phyloP scores from a whole-genome alignment of 2,329 filamentous ascomycete genomes.

The Coniochaeta sp. region DNA sequence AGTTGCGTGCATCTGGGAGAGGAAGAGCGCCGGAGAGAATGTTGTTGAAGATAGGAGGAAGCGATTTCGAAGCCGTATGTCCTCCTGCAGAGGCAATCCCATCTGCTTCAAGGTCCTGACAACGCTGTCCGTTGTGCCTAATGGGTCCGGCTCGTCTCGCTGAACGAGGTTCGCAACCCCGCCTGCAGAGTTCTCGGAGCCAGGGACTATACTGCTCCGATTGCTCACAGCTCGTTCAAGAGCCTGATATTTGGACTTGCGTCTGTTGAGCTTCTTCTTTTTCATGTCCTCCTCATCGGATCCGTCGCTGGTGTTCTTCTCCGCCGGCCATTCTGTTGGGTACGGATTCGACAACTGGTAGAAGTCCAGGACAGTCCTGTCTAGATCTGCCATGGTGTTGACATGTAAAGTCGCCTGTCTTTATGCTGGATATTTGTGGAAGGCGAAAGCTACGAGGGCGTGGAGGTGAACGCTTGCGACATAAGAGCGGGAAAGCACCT shows the following conservation, averaged over 20 bases:
- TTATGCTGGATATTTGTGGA: not conserved
- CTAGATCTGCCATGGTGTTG: constrained; percentile 57
- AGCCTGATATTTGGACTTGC: constrained; percentile 76
- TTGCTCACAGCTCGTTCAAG: constrained; percentile 70
- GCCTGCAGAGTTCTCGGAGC: constrained; percentile 57
- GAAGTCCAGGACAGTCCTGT: constrained; percentile 75
- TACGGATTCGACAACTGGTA: constrained; percentile 77
- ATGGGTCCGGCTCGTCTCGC: constrained; percentile 84
- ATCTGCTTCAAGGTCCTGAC: constrained; percentile 69
- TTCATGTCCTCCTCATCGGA: constrained; percentile 51
- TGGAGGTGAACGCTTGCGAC: not conserved
- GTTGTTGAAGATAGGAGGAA: constrained; percentile 94
- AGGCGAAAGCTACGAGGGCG: not conserved
- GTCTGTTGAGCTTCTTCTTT: constrained; percentile 45
- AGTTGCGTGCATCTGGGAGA: constrained; percentile 83
- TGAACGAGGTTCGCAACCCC: constrained; percentile 73
- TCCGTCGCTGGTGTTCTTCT: constrained; percentile 66
- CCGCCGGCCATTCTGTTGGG: constrained; percentile 79
- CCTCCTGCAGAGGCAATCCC: constrained; percentile 78
- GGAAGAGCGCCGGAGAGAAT: constrained; percentile 85
- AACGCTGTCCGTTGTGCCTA: constrained; percentile 84
- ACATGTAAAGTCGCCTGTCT: not conserved
- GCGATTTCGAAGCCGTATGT: constrained; percentile 73
- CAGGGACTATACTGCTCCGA: constrained; percentile 57
- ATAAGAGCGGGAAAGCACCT: not conserved